These are phyloP conservation scores for Atalantia buxifolia DNA, from an alignment of 345 rosid genomes.

Conservation along the genomic window DNA sequence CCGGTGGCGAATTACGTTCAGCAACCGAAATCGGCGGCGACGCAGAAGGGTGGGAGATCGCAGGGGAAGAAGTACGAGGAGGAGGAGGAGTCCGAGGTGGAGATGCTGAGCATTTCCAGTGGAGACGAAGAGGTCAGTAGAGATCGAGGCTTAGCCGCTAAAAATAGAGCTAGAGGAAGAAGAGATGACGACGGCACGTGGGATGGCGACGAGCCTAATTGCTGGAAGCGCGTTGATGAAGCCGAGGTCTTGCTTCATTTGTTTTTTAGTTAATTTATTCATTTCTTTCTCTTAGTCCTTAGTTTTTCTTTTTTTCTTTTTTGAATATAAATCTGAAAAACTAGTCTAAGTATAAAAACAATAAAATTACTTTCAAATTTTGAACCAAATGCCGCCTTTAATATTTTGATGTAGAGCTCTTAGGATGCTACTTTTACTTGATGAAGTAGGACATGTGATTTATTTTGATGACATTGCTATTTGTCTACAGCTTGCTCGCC, in stretches of 20 bases:
- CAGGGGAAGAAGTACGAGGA: slow-evolving; percentile 49
- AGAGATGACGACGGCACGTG: slow-evolving; percentile 64
- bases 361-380: not conserved
- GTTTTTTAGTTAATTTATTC: no score
- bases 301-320: not conserved
- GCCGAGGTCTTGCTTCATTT: slow-evolving; percentile 50
- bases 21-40: slow-evolving; percentile 36
- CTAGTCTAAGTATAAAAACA: not conserved
- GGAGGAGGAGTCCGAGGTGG: slow-evolving; percentile 96
- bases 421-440: not conserved
- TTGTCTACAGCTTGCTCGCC: slow-evolving; percentile 72
- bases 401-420: not conserved
- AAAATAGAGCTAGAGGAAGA: slow-evolving; percentile 31
- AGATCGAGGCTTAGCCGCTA: slow-evolving; percentile 30
- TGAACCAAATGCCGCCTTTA: not conserved
- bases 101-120: slow-evolving; percentile 96
- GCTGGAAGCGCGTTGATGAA: slow-evolving; percentile 92
- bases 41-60: slow-evolving; percentile 4
- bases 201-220: slow-evolving; percentile 94
- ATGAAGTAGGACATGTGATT: not conserved
- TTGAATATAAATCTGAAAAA: not conserved
- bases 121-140: slow-evolving; percentile 78
- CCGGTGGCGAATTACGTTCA: slow-evolving; percentile 87
- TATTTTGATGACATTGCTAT: slow-evolving; percentile 10
- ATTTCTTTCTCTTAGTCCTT: not conserved